Evolutionary conservation across 371 early-diverging fungal genomes (phyloP), one percentile per base, ranked within the genome.

Genomic region (Mucor racemosus): DNA sequence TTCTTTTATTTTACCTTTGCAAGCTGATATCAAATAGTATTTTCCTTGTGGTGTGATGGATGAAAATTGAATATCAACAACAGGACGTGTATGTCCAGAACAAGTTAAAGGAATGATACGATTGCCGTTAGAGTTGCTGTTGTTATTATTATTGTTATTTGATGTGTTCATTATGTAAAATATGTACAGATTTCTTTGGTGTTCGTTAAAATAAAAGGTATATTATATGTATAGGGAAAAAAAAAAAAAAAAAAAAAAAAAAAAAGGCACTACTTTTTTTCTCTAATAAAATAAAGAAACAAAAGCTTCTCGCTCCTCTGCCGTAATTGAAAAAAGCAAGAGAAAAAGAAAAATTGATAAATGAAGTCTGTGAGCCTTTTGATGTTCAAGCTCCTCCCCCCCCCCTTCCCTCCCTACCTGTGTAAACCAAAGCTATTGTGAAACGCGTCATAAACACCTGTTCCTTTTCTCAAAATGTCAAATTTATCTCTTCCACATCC

Each of bases 81-180:
- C 95, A 57, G 95, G 94, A 13, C 94, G 86, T 11, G 94, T 92
- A 69, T 95, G 95, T 1, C 95, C 95, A 19, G 92, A 88, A 72
- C 94, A 93, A 19, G 95, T 92, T 70, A 93, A 77, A n/a, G 93
- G 92, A 59, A 91, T 88, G 34, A 76, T 67, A 68, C 75, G 61
- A 39, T 54, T 69, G 39, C 53, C 53, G 21, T 60, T 58, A 19
- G 40, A 13, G 53, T 26, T 26, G 3, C 26, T 26, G 26, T 26
- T 26, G 26, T 26, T 26, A 26, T 26, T 26, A 26, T 26, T 26
- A 26, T 26, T 33, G 44, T 26, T 58, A 15, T 63, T 54, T 11
- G 48, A 46, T 5, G 40, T 67, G 67, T 36, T 53, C 67, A 67
- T 60, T 57, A 41, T 33, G 15, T 15, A n/a, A 31, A 55, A n/a